Evolutionary conservation across 306 rosid species (phyloP), one percentile per base, ranked within the genome.

Genomic region (Trifolium dubium): DNA sequence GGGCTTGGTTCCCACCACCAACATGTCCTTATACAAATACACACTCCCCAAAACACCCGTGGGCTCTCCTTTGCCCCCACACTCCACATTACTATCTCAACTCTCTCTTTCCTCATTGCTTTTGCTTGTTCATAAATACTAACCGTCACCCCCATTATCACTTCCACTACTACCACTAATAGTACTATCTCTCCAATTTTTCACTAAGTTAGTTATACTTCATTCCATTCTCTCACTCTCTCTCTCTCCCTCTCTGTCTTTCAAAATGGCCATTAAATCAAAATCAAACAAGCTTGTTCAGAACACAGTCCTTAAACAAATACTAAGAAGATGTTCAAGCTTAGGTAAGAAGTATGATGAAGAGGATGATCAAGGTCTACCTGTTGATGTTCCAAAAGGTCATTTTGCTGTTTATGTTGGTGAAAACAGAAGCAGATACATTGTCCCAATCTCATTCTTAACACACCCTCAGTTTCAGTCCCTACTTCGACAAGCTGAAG

Each of bases 361-460:
- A 5, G 63, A 56, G 5, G 34, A 56, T 23, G 63, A 56, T 5
- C 39, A 58, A 29, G 64, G 83, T 1, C 92, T 89, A 18, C 98
- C 96, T 8, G 47, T 83, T 0, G 97, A 94, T 37, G 97, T 94
- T 47, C 97, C 97, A 3, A 92, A 89, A 75, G 99, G 99, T 1
- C 99, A 94, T 75, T 94, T 94, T 51, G 87, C 92, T 0, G 96
- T 94, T 2, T 94, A 94, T 13, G 99, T 94, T 5, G 97, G 99
- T 0, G 90, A 89, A 43, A 94, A 88, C 67, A 73, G 97, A 71
- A 94, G 84, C 43, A 86, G 99, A 73, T 83, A 84, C 85, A 92
- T 94, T 73, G 95, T 94, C 1, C 96, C 99, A 1, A 94, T 94
- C 76, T 89, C 97, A 0, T 83, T 91, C 81, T 64, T 94, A 54